These are phyloP conservation scores for Aspergillus indologenus DNA, from an alignment of 495 filamentous ascomycete species.

Conservation along the genomic window DNA sequence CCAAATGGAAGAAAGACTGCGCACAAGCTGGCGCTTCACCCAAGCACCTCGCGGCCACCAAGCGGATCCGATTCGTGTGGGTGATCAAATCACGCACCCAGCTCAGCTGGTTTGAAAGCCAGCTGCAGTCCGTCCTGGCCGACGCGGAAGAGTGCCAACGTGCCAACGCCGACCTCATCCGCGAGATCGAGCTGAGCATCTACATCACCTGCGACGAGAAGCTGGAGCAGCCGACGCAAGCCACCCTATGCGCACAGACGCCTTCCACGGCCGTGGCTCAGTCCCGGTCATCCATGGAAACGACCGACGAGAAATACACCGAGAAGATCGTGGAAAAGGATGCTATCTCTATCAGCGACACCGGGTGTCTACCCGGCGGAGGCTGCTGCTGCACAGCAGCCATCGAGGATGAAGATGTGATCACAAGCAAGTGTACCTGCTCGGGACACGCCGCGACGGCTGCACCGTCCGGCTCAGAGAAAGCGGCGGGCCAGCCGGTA, in stretches of 20 bases:
- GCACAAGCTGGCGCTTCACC: slow-evolving; percentile 1
- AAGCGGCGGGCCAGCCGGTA: background rate
- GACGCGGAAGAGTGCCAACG: slow-evolving; percentile 42
- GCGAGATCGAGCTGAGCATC: slow-evolving; percentile 52
- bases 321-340: slow-evolving; percentile 14
- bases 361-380: slow-evolving; percentile 35
- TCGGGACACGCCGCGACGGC: slow-evolving; percentile 20
- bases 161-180: slow-evolving; percentile 26
- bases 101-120: slow-evolving; percentile 63
- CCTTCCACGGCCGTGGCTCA: background rate
- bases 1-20: slow-evolving; percentile 30
- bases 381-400: slow-evolving; percentile 52
- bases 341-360: slow-evolving; percentile 1
- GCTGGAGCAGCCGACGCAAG: slow-evolving; percentile 22
- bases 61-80: slow-evolving; percentile 68
- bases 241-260: slow-evolving; percentile 5
- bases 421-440: slow-evolving; percentile 31
- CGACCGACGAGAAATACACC: slow-evolving; percentile 1
- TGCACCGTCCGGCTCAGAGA: background rate
- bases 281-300: background rate
- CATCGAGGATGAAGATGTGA: slow-evolving; percentile 47
- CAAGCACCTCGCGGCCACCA: slow-evolving; percentile 47
- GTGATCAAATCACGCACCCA: slow-evolving; percentile 68
- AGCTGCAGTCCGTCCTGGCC: slow-evolving; percentile 55
- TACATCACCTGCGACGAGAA: slow-evolving; percentile 60